phyloP scores from a whole-genome alignment of 208 protist species.

The Angomonas deanei region DNA sequence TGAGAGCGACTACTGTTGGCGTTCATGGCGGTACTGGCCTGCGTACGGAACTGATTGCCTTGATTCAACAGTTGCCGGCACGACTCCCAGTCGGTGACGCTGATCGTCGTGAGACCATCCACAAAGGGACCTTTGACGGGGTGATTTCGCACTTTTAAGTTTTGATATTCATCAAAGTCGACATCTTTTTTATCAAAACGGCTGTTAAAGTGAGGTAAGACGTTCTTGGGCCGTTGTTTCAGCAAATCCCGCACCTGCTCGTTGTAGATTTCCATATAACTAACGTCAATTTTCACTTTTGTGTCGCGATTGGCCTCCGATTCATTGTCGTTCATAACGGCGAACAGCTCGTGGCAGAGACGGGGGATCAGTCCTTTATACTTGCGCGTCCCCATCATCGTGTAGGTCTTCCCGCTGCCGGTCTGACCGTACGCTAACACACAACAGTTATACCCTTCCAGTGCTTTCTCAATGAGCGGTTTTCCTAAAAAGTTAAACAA shows the following conservation, averaged over 20 bases:
- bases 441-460: slow-evolving; percentile 70
- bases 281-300: slow-evolving; percentile 35
- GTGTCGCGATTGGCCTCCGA: background rate
- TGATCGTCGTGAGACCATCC: slow-evolving; percentile 73
- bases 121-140: slow-evolving; percentile 63
- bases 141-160: slow-evolving; percentile 63
- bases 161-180: slow-evolving; percentile 40
- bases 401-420: slow-evolving; percentile 91
- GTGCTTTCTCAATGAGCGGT: slow-evolving; percentile 37
- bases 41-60: slow-evolving; percentile 65
- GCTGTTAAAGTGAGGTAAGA: slow-evolving; percentile 42
- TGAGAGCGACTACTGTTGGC: slow-evolving; percentile 90
- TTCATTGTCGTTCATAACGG: slow-evolving; percentile 14
- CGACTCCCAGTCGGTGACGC: slow-evolving; percentile 50
- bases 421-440: slow-evolving; percentile 92
- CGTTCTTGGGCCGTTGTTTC: slow-evolving; percentile 54
- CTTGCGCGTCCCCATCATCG: slow-evolving; percentile 76
- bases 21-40: slow-evolving; percentile 87
- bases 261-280: slow-evolving; percentile 89
- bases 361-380: slow-evolving; percentile 77
- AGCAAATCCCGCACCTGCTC: slow-evolving; percentile 80
- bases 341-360: slow-evolving; percentile 53
- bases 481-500: slow-evolving; percentile 41
- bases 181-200: slow-evolving; percentile 53
- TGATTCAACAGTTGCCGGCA: slow-evolving; percentile 59